These are phyloP conservation scores for Sarocladiaceae sp. DNA, from an alignment of 2,329 filamentous ascomycete genomes.

Conservation along the genomic window DNA sequence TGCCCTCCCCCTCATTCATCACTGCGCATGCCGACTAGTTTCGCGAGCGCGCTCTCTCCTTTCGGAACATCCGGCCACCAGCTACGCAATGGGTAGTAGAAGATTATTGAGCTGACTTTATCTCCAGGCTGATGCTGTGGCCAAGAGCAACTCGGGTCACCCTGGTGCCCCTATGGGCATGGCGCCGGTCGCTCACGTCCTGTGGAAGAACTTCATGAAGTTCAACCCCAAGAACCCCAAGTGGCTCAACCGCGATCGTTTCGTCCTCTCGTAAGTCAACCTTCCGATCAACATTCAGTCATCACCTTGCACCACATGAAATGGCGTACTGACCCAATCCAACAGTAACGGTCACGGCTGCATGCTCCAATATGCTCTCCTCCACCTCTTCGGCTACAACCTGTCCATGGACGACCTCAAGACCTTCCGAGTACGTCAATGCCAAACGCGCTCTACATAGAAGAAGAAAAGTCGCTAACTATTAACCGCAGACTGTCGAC, in stretches of 20 bases:
- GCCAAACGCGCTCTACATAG: neutral
- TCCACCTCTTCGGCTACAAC: conserved; percentile 92
- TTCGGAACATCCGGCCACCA: conserved; percentile 18
- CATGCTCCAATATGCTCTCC: conserved; percentile 98
- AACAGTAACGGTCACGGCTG: conserved; percentile 93
- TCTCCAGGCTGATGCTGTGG: conserved; percentile 89
- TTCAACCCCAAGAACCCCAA: conserved; percentile 99
- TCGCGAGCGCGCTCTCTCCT: too few species aligned
- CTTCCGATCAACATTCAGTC: neutral
- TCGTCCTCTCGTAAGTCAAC: conserved; percentile 89
- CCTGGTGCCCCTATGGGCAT: conserved; percentile 97
- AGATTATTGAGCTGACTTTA: neutral
- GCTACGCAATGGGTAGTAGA: neutral
- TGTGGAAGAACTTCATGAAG: conserved; percentile 98
- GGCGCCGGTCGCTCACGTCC: conserved; percentile 92
- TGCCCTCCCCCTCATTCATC: conserved; percentile 16
- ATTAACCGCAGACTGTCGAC: conserved; percentile 40
- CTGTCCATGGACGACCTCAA: conserved; percentile 89
- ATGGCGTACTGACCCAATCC: conserved; percentile 7
- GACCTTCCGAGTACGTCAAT: conserved; percentile 78
- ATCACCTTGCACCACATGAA: neutral
- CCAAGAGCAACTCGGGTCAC: conserved; percentile 94
- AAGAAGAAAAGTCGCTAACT: neutral
- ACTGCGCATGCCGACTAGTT: too few species aligned
- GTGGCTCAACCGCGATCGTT: conserved; percentile 96